phyloP scores from a whole-genome alignment of 1,284 basidiomycete genomes.

The Irpex sp. region DNA sequence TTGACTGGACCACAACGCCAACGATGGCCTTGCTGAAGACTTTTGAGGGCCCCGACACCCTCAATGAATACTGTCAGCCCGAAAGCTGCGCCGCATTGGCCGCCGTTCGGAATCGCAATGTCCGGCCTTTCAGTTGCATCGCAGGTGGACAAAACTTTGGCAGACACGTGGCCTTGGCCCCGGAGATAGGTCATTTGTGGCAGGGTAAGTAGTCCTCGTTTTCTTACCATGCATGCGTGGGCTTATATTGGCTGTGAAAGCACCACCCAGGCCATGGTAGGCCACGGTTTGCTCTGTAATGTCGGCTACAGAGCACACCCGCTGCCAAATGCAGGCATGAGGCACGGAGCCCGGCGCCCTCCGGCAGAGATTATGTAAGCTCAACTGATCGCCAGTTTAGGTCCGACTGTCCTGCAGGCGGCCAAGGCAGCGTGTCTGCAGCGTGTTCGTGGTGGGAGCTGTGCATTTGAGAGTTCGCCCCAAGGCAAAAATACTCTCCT shows the following conservation, averaged over 20 bases:
- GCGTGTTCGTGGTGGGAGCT: conserved; percentile 30
- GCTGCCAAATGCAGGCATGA: conserved; percentile 2
- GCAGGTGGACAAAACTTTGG: no score
- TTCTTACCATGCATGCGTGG: background rate
- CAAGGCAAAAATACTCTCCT: conserved; percentile 21
- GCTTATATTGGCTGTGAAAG: background rate
- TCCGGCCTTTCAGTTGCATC: no score
- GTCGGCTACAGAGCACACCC: conserved; percentile 1
- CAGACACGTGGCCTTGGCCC: no score
- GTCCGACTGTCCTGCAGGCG: conserved; percentile 1
- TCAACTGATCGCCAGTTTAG: conserved; percentile 2
- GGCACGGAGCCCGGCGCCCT: conserved; percentile 4
- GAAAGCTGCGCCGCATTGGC: no score
- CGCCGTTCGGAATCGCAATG: no score
- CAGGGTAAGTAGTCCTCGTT: background rate
- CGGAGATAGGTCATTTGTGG: background rate
- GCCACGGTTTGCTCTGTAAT: background rate
- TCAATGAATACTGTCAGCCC: no score
- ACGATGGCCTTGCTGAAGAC: no score
- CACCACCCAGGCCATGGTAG: background rate
- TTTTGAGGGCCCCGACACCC: no score
- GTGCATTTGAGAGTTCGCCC: conserved; percentile 26
- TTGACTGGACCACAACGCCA: no score
- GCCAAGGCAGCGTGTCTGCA: conserved; percentile 22
- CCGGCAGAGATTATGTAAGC: conserved; percentile 12